Conservation (phyloP, 257 asterid species). For the Ballota nigra region DNA sequence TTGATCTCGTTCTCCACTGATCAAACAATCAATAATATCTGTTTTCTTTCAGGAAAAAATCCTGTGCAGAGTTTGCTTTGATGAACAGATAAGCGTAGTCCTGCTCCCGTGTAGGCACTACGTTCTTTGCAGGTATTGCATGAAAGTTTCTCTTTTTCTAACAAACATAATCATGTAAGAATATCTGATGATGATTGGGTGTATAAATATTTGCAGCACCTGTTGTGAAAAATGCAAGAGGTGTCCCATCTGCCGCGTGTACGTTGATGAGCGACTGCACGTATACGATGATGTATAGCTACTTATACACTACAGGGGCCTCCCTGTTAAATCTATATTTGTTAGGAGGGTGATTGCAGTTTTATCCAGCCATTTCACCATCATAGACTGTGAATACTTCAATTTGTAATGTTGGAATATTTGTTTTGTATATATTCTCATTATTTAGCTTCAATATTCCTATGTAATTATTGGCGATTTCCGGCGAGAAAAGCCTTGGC, state of each 20-base stretch:
- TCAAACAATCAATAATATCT: constrained; percentile 8
- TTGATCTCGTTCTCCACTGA: background rate
- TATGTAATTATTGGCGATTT: background rate
- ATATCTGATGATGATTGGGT: background rate
- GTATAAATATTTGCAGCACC: constrained; percentile 38
- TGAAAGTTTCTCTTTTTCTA: background rate
- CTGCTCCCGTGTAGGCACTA: constrained; percentile 95
- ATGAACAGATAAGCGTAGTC: constrained; percentile 70
- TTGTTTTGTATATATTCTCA: background rate
- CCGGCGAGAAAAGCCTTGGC: background rate
- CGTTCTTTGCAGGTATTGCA: constrained; percentile 79
- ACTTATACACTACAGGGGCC: background rate
- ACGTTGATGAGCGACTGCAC: constrained; percentile 69
- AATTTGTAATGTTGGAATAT: background rate
- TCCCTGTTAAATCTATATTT: background rate
- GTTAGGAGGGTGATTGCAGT: constrained; percentile 51
- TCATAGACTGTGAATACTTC: constrained; percentile 1
- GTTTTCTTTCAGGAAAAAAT: constrained; percentile 65
- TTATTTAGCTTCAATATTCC: background rate
- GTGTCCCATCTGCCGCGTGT: constrained; percentile 89
- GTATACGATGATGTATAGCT: constrained; percentile 75
- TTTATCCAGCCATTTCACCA: constrained; percentile 63
- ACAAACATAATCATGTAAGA: background rate
- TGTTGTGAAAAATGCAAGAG: constrained; percentile 87
- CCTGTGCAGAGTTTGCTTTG: constrained; percentile 92